Conservation (phyloP, 441 rosid genomes). For the Mallotus repandus region DNA sequence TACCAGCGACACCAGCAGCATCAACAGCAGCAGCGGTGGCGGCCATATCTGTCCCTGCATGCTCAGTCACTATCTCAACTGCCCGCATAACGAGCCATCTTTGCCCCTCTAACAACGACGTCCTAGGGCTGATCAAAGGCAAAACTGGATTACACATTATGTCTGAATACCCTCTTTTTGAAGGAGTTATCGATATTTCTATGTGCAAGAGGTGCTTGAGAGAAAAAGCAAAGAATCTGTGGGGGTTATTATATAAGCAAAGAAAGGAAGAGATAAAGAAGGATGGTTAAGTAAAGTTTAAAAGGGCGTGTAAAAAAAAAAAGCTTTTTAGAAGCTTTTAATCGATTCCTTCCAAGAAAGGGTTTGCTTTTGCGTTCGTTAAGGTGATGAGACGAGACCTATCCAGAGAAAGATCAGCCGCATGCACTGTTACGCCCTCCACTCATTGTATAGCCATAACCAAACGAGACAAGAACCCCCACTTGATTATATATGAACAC, state of each 20-base stretch:
- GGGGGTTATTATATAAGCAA: constrained; percentile 10
- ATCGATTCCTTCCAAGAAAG: constrained; percentile 26
- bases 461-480: constrained; percentile 1
- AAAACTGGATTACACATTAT: constrained; percentile 37
- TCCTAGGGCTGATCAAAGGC: constrained; percentile 14
- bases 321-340: constrained; percentile 6
- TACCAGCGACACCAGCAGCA: constrained; percentile 9
- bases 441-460: too few species aligned
- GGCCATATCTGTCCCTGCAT: constrained; percentile 4
- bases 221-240: constrained; percentile 25
- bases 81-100: constrained; percentile 26
- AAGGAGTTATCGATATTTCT: not conserved
- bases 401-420: not conserved
- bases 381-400: not conserved
- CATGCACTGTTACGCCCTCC: not conserved
- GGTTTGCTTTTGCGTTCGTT: constrained; percentile 15
- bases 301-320: not conserved
- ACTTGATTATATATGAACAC: not conserved
- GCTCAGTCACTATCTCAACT: not conserved
- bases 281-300: constrained; percentile 29
- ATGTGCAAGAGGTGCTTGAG: not conserved
- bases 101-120: constrained; percentile 10
- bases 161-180: not conserved
- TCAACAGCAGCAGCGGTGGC: constrained; percentile 13
- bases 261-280: constrained; percentile 25